Percentiles rank a stretch among this genome's conserved stretches.
Evolutionary conservation across 139 green algal species (phyloP).

Genomic region (Asterochloris sp.): DNA sequence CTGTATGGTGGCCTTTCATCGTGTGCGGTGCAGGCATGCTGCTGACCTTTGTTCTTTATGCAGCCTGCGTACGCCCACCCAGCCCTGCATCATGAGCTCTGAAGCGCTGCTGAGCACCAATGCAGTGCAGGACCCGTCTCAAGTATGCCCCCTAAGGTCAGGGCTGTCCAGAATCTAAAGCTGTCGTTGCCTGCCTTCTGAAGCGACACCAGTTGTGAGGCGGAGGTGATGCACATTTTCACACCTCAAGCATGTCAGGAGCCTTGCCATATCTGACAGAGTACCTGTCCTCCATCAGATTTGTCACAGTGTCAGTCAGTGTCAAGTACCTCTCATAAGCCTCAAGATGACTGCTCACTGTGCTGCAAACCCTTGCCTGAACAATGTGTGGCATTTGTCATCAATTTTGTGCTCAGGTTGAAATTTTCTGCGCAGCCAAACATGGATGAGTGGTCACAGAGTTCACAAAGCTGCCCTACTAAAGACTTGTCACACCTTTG

Average conservation of each 20-base stretch:
- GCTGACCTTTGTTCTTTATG: neutral
- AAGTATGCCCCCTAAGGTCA: neutral
- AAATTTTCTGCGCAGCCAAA: too few species aligned
- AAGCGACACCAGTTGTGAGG: neutral
- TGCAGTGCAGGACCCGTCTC: neutral
- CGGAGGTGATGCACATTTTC: neutral
- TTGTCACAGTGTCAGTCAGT: too few species aligned
- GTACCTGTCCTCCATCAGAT: neutral
- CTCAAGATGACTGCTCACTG: neutral
- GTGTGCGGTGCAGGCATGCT: neutral
- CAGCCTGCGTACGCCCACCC: neutral
- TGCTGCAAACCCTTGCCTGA: neutral
- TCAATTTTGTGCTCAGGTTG: too few species aligned
- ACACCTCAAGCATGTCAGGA: neutral
- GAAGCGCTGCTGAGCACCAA: neutral
- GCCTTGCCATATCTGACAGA: neutral
- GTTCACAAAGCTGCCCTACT: too few species aligned
- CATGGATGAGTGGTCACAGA: too few species aligned
- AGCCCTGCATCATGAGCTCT: neutral
- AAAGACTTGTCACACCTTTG: too few species aligned
- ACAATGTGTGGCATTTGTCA: too few species aligned
- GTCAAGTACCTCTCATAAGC: neutral
- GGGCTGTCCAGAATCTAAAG: neutral
- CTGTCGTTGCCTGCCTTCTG: neutral
- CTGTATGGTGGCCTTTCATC: neutral